A percentile compares a stretch with the other conserved stretches of the same genome.
Conservation (phyloP, 495 filamentous ascomycete species). For the Clavariopsis aquatica region DNA sequence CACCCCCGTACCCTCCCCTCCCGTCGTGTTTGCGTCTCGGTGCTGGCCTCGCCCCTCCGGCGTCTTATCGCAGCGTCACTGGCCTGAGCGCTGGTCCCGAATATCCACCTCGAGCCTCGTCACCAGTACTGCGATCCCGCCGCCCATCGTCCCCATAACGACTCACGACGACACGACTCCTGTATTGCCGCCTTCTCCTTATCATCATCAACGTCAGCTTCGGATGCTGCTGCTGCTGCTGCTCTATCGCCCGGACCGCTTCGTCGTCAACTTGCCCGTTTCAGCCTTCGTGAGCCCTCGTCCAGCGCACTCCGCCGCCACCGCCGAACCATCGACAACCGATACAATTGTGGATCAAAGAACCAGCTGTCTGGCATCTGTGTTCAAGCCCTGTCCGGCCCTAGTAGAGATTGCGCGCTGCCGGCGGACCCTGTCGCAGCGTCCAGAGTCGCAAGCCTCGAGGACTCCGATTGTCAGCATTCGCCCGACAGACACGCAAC, state of each 20-base stretch:
- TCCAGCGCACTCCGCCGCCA: not conserved
- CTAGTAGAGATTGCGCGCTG: slow-evolving; percentile 13
- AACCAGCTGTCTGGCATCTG: slow-evolving; percentile 4
- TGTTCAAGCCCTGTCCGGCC: slow-evolving; percentile 4
- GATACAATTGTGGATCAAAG: not conserved
- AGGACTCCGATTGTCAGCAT: slow-evolving; percentile 24
- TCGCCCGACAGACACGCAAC: slow-evolving; percentile 10
- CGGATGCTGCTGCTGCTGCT: slow-evolving; percentile 32
- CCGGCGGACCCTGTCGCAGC: slow-evolving; percentile 22
- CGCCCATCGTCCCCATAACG: slow-evolving; percentile 4
- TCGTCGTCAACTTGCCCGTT: slow-evolving; percentile 27
- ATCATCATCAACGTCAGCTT: not conserved
- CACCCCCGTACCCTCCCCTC: slow-evolving; percentile 22
- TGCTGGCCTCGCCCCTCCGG: slow-evolving; percentile 38
- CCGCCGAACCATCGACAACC: not conserved
- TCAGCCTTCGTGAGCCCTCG: slow-evolving; percentile 31
- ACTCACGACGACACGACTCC: slow-evolving; percentile 25
- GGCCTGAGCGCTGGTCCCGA: too few relatives aligned
- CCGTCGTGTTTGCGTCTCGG: too few relatives aligned
- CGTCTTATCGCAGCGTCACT: slow-evolving; percentile 39
- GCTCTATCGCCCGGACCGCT: too few relatives aligned
- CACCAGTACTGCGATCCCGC: slow-evolving; percentile 16
- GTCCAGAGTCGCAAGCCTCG: slow-evolving; percentile 16
- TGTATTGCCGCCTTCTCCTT: not conserved
- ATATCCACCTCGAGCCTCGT: slow-evolving; percentile 18